Evolutionary conservation across 306 rosid genomes (phyloP), one percentile per base, ranked within the genome.

Genomic region (Cyclanthera cordifolia): DNA sequence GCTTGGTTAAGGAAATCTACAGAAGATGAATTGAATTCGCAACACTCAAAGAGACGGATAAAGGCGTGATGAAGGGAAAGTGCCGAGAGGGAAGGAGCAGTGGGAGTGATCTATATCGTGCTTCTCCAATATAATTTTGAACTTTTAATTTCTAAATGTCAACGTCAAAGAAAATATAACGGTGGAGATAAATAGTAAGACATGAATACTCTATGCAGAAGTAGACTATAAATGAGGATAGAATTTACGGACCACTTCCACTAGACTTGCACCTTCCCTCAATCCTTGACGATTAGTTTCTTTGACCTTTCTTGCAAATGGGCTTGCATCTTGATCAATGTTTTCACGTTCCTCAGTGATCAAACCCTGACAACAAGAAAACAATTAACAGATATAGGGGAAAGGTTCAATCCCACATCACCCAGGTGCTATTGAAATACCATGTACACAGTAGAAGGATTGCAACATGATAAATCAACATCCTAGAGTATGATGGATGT

Each of bases 191-290:
- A 17, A 43, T 49, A 30, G 41, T 2, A 63, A 39, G 30, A 28
- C 68, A 55, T 4, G 12, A 74, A 20, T 50, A 25, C 70, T 11
- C 4, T 47, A 73, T 41, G 13, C 3, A 24, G 19, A 20, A 27
- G 28, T 65, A 60, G 20, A n/a, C 24, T 53, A 63, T 1, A 19
- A 20, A 11, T 45, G 41, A 58, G 50, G 17, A 49, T 23, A 57
- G 54, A 64, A 74, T 77, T 79, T 39, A 87, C 96, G 0, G 41
- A 94, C 99, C 99, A 94, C 99, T 85, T 94, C 97, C 25, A 55
- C 91, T 43, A 94, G 96, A 80, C 96, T 94, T 65, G 99, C 88
- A 41, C 97, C 99, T 83, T 94, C 99, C 72, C 68, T 74, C 72
- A 94, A 84, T 73, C 96, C 96, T 81, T 94, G 99, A 75, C 97